A percentile compares a stretch with the other conserved stretches of the same genome.
Evolutionary conservation across 257 asterid genomes (phyloP).

Genomic region (Solanum corneliomulleri): DNA sequence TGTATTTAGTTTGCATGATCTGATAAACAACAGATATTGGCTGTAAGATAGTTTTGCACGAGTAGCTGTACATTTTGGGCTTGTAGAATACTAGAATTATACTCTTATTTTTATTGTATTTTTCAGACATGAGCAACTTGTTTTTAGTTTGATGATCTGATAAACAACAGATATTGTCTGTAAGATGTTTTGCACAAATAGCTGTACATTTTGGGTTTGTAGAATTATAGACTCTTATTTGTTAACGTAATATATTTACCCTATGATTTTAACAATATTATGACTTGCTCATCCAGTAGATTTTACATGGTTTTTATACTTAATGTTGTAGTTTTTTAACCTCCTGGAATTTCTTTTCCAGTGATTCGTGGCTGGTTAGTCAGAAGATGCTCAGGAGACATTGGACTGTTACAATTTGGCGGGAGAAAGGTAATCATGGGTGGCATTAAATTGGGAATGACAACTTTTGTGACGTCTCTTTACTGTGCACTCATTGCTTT

Average conservation of each 20-base stretch:
- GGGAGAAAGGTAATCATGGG: conserved; percentile 53
- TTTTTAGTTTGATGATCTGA: neutral
- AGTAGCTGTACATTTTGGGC: neutral
- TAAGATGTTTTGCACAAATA: neutral
- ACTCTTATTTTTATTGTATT: neutral
- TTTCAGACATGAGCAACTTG: neutral
- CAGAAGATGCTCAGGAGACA: conserved; percentile 84
- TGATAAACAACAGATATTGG: neutral
- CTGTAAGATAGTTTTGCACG: neutral
- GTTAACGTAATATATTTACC: neutral
- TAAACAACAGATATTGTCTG: neutral
- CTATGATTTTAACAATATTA: neutral
- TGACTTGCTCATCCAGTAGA: neutral
- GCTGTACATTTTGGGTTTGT: neutral
- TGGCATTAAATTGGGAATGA: neutral
- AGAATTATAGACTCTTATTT: neutral
- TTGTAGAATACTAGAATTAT: neutral
- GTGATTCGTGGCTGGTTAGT: conserved; percentile 99
- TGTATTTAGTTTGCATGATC: neutral
- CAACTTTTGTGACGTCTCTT: neutral
- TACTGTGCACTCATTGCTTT: neutral
- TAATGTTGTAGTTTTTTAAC: neutral
- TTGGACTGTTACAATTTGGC: conserved; percentile 72
- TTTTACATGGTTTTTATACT: neutral
- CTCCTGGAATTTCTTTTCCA: conserved; percentile 13